Conservation (phyloP, 176 grass and related monocot species). For the Aechmea fasciata region DNA sequence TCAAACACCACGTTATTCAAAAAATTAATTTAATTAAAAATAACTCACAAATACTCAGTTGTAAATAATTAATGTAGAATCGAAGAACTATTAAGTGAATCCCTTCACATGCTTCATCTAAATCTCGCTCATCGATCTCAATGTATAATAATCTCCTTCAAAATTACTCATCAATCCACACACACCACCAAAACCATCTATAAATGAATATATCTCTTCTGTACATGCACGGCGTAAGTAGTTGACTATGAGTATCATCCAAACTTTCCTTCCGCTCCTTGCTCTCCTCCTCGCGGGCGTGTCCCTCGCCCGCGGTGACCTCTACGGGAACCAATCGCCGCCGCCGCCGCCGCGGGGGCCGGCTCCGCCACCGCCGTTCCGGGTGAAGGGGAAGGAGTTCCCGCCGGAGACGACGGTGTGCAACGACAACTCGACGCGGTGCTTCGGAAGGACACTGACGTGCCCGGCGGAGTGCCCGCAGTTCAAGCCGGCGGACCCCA, state of each 20-base stretch:
- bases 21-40: no score
- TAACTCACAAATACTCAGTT: no score
- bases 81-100: no score
- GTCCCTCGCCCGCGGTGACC: not conserved
- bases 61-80: no score
- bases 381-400: not conserved
- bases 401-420: not conserved
- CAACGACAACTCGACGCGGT: slow-evolving; percentile 1
- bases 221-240: no score
- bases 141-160: no score
- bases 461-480: slow-evolving; percentile 4
- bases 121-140: no score
- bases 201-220: no score
- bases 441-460: not conserved
- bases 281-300: not conserved
- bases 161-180: no score
- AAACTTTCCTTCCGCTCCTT: not conserved
- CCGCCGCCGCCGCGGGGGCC: not conserved
- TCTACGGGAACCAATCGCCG: not conserved
- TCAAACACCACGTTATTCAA: no score
- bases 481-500: slow-evolving; percentile 7
- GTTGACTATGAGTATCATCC: not conserved
- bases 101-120: no score
- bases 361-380: not conserved
- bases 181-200: no score